These are phyloP conservation scores for Salisapilia sapeloensis DNA, from an alignment of 352 stramenopile genomes.

Conservation along the genomic window DNA sequence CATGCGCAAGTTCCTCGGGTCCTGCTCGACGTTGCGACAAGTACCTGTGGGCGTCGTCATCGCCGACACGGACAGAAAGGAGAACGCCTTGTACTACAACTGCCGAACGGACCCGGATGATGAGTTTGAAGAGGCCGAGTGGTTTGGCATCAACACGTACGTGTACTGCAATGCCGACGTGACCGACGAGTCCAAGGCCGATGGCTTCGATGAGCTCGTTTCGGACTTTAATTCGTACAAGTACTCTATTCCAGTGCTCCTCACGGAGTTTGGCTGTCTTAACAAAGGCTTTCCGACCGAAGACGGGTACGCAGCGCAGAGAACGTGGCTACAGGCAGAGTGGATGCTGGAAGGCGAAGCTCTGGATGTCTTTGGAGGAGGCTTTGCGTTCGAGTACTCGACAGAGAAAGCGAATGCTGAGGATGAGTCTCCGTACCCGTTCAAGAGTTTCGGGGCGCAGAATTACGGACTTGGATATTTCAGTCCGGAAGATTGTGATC, in stretches of 20 bases:
- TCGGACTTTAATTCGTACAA: conserved; percentile 35
- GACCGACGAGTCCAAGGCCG: conserved; percentile 13
- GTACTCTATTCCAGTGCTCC: conserved; percentile 55
- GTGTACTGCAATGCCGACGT: conserved; percentile 41
- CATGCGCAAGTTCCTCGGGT: conserved; percentile 48
- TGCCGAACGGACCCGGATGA: conserved; percentile 56
- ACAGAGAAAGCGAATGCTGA: conserved; percentile 59
- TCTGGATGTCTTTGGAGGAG: conserved; percentile 34
- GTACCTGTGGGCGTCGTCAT: conserved; percentile 66
- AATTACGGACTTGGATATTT: conserved; percentile 84
- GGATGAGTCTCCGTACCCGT: conserved; percentile 33
- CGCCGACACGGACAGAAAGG: conserved; percentile 37
- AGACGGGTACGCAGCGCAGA: conserved; percentile 37
- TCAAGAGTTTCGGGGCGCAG: conserved; percentile 45
- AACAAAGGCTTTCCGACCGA: conserved; percentile 37
- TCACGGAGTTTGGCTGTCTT: conserved; percentile 74
- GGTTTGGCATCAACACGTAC: conserved; percentile 81
- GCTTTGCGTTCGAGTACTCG: conserved; percentile 72
- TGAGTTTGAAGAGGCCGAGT: conserved; percentile 60
- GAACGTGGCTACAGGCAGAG: conserved; percentile 34
- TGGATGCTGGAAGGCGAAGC: conserved; percentile 34
- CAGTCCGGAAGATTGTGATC: conserved; percentile 46
- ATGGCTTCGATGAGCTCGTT: conserved; percentile 40
- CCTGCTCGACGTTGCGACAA: conserved; percentile 34
- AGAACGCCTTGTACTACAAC: conserved; percentile 76